These are phyloP conservation scores for Beta lomatogona DNA, from an alignment of 179 eudicot species.

Conservation along the genomic window DNA sequence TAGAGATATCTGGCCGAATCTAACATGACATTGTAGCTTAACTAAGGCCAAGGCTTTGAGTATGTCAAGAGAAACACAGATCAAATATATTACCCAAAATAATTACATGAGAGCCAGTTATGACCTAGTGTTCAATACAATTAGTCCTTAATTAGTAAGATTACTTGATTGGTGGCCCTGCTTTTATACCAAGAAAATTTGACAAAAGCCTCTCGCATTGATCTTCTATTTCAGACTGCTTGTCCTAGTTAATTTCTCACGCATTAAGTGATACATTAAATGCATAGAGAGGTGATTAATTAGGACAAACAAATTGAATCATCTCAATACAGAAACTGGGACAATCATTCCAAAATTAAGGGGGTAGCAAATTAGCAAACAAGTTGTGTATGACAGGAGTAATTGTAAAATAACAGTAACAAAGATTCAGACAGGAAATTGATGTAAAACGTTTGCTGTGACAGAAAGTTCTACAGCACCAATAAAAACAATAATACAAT, in stretches of 20 bases:
- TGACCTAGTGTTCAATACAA: neutral
- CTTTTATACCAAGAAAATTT: neutral
- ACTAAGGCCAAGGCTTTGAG: neutral
- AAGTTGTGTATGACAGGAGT: neutral
- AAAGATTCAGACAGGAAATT: neutral
- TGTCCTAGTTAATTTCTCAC: neutral
- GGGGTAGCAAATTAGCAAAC: too few relatives aligned
- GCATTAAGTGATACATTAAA: neutral
- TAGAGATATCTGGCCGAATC: neutral
- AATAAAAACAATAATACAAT: neutral
- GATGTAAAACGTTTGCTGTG: neutral
- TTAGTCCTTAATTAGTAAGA: neutral
- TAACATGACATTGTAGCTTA: neutral
- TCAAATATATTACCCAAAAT: neutral
- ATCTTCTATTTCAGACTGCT: neutral
- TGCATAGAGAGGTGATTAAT: neutral
- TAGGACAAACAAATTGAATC: neutral
- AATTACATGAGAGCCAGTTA: neutral
- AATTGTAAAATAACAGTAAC: neutral
- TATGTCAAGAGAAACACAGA: neutral
- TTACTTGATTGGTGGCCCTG: neutral
- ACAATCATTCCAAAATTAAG: too few relatives aligned
- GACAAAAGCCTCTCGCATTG: too few relatives aligned
- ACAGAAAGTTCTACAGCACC: conserved; percentile 10
- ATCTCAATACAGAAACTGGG: neutral